Percentiles rank a stretch among this genome's conserved stretches.
phyloP scores from a whole-genome alignment of 805 yeast species.

The Maudiozyma barnettii region DNA sequence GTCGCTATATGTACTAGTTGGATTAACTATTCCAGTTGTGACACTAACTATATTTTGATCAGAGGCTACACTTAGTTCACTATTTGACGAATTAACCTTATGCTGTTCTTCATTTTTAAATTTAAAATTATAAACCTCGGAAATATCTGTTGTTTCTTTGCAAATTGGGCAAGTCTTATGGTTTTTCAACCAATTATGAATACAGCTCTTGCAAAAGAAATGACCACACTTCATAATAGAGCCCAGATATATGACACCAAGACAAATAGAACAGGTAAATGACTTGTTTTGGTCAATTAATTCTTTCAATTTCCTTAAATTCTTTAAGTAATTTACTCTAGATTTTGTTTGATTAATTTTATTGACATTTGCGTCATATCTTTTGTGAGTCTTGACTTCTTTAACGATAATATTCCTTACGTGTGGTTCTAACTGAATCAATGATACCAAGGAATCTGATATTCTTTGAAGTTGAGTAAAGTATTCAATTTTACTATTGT shows the following conservation, averaged over 20 bases:
- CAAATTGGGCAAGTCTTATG: conserved; percentile 73
- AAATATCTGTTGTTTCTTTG: conserved; percentile 39
- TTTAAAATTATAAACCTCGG: conserved; percentile 62
- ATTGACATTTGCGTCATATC: conserved; percentile 15
- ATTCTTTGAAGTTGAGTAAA: conserved; percentile 76
- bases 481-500: conserved; percentile 73
- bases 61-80: not conserved
- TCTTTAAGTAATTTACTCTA: conserved; percentile 41
- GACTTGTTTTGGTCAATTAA: conserved; percentile 25
- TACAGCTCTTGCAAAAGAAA: conserved; percentile 74
- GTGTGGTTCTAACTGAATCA: conserved; percentile 26
- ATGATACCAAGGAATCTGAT: conserved; percentile 67
- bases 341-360: conserved; percentile 28
- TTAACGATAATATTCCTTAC: conserved; percentile 12
- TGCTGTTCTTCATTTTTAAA: conserved; percentile 23
- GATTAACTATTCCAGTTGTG: conserved; percentile 1
- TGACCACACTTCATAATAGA: conserved; percentile 88
- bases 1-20: not conserved
- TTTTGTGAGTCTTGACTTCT: conserved; percentile 16
- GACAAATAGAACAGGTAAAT: conserved; percentile 67
- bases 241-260: conserved; percentile 60
- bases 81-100: not conserved
- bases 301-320: conserved; percentile 28
- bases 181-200: conserved; percentile 59
- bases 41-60: not conserved